Evolutionary conservation across 495 filamentous ascomycete genomes (phyloP).

Genomic region (Trichoderma gamsii): DNA sequence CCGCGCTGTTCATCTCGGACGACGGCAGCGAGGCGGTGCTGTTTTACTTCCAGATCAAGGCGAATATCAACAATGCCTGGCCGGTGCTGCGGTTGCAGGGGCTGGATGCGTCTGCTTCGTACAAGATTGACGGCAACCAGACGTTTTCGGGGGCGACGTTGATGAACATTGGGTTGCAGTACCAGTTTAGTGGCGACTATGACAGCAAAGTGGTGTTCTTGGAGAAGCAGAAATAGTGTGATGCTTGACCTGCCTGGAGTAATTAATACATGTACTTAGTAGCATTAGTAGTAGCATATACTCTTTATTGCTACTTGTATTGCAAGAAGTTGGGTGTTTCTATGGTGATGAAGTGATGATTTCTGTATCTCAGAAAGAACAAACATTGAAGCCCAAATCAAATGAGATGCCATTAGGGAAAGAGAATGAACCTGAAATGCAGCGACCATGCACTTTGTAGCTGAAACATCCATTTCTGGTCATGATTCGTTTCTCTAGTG

Average conservation of each 20-base stretch:
- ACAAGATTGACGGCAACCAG: constrained; percentile 34
- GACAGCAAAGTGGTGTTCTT: constrained; percentile 40
- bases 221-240: constrained; percentile 25
- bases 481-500: too few species aligned
- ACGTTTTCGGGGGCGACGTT: constrained; percentile 40
- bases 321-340: too few species aligned
- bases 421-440: too few species aligned
- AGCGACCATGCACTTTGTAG: too few species aligned
- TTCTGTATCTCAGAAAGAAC: too few species aligned
- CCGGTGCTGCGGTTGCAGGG: constrained; percentile 42
- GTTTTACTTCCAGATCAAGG: constrained; percentile 45
- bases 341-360: too few species aligned
- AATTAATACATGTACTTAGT: too few species aligned
- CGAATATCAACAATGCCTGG: constrained; percentile 37
- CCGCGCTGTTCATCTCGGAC: constrained; percentile 44
- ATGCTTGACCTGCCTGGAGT: not conserved
- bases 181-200: constrained; percentile 34
- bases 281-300: too few species aligned
- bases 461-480: too few species aligned
- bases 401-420: too few species aligned
- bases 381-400: too few species aligned
- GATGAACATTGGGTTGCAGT: constrained; percentile 45
- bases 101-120: constrained; percentile 39
- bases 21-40: constrained; percentile 38
- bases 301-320: too few species aligned